Conservation (phyloP, 225 moss, liverwort and hornwort genomes). For the Polytrichum formosum region DNA sequence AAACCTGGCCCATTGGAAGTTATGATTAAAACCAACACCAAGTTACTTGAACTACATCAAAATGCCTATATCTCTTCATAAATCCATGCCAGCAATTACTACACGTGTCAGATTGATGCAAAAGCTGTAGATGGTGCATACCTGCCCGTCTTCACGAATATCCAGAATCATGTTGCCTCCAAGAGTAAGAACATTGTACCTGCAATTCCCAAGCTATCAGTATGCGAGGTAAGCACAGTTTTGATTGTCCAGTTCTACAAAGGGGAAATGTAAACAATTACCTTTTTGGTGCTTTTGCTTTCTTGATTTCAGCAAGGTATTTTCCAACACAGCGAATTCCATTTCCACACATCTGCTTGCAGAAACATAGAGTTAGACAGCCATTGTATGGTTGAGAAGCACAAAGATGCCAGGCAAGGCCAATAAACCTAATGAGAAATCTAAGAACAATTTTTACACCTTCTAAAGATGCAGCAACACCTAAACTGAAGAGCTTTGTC, state of each 20-base stretch:
- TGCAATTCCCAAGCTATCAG: constrained; percentile 26
- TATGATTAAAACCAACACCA: no score
- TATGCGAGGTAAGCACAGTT: background rate
- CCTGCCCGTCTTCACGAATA: constrained; percentile 86
- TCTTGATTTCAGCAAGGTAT: constrained; percentile 83
- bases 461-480: no score
- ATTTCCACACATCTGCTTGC: constrained; percentile 95
- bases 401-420: background rate
- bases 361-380: background rate
- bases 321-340: constrained; percentile 93
- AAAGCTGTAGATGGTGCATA: constrained; percentile 12
- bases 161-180: constrained; percentile 84
- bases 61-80: background rate
- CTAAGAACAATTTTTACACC: no score
- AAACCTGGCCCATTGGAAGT: constrained; percentile 42
- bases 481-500: no score
- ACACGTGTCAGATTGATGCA: background rate
- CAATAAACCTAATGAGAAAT: no score
- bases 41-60: background rate
- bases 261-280: constrained; percentile 15
- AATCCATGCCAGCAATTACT: background rate
- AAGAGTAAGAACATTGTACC: constrained; percentile 79
- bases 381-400: background rate
- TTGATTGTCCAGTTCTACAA: background rate
- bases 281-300: constrained; percentile 64